Percentiles rank a stretch among this genome's conserved stretches.
Conservation (phyloP, 768 basidiomycete species). For the Serendipita vermifera region DNA sequence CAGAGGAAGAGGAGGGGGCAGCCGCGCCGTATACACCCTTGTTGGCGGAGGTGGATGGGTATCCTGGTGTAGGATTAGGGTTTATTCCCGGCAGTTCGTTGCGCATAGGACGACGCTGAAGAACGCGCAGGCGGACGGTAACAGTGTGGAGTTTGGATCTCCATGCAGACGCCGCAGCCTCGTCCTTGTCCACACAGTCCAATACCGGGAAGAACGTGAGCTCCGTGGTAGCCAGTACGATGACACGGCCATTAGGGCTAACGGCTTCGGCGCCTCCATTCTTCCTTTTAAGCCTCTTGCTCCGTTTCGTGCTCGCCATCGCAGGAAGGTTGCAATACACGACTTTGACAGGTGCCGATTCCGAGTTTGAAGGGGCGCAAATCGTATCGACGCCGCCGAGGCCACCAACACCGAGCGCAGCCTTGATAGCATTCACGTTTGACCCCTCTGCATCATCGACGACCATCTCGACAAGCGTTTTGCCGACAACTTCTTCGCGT, state of each 20-base stretch:
- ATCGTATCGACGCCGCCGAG: not conserved
- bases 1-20: not conserved
- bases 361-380: not conserved
- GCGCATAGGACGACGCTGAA: not conserved
- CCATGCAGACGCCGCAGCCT: not conserved
- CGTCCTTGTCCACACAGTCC: not conserved
- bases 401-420: not conserved
- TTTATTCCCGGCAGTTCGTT: not conserved
- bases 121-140: not conserved
- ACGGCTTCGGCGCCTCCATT: not conserved
- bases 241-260: not conserved
- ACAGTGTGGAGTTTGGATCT: not conserved
- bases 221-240: not conserved
- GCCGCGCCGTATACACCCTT: no score
- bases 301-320: not conserved
- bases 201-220: not conserved
- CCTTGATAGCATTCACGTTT: constrained; percentile 4
- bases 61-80: not conserved
- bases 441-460: not conserved
- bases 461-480: constrained; percentile 12
- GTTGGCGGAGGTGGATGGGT: no score
- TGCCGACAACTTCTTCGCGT: constrained; percentile 25
- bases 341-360: not conserved
- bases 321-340: not conserved
- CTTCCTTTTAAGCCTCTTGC: not conserved